Percentiles rank a stretch among this genome's conserved stretches.
These are phyloP conservation scores for Silene coronaria DNA, from an alignment of 179 eudicot genomes.

Conservation along the genomic window DNA sequence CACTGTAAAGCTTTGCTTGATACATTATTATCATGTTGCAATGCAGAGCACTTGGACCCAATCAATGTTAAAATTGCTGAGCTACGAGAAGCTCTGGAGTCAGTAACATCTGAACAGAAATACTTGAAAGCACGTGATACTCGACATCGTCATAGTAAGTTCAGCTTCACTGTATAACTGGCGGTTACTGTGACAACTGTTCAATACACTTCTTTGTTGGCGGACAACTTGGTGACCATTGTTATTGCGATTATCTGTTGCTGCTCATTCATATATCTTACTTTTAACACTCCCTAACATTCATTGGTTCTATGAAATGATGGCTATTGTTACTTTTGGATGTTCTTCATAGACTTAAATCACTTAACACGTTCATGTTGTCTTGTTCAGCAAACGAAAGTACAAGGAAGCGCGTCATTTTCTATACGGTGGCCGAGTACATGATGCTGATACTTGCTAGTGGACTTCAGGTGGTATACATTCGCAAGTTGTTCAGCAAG, in stretches of 20 bases:
- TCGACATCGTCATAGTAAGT: conserved; percentile 85
- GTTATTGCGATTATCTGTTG: not conserved
- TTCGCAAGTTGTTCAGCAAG: conserved; percentile 73
- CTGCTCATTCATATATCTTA: not conserved
- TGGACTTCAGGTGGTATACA: conserved; percentile 66
- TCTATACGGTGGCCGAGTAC: conserved; percentile 79
- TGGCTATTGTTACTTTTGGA: not conserved
- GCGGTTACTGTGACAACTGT: not conserved
- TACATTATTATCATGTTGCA: not conserved
- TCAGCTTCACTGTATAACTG: not conserved
- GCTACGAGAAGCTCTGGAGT: conserved; percentile 76
- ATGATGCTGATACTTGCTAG: conserved; percentile 59
- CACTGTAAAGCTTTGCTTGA: not conserved
- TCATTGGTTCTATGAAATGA: no score
- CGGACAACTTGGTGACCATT: no score
- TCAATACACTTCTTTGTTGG: not conserved
- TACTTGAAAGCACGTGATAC: conserved; percentile 83
- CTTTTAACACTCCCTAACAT: no score
- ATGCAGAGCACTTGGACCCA: conserved; percentile 83
- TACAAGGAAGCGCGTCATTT: conserved; percentile 76
- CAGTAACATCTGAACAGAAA: conserved; percentile 73
- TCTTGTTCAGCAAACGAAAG: conserved; percentile 76
- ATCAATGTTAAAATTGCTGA: conserved; percentile 84
- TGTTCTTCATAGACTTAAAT: not conserved
- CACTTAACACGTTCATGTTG: conserved; percentile 9